phyloP scores from a whole-genome alignment of 805 yeast species.

The Zygosaccharomyces pseudorouxii region DNA sequence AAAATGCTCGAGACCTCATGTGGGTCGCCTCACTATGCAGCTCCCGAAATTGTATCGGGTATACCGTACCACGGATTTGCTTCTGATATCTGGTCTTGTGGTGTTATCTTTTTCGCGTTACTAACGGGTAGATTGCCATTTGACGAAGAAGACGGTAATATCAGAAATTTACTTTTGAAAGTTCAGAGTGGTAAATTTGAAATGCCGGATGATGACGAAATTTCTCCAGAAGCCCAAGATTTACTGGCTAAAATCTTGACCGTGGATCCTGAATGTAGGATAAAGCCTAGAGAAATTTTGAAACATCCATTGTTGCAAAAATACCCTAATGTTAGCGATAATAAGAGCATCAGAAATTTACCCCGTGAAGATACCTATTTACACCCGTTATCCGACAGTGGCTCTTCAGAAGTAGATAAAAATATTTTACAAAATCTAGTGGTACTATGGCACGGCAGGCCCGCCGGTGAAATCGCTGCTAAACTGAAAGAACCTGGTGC shows the following conservation, averaged over 20 bases:
- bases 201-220: constrained; percentile 71
- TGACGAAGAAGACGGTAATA: constrained; percentile 81
- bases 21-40: constrained; percentile 98
- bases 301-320: constrained; percentile 77
- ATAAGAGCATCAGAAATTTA: constrained; percentile 35
- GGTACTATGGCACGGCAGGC: constrained; percentile 77
- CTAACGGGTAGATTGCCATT: constrained; percentile 94
- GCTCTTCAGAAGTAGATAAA: constrained; percentile 50
- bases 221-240: constrained; percentile 83
- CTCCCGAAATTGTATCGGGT: constrained; percentile 97
- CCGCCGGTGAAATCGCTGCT: constrained; percentile 46
- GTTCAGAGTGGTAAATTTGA: constrained; percentile 86
- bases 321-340: constrained; percentile 45
- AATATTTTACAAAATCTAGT: constrained; percentile 73
- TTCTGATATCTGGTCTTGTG: constrained; percentile 97
- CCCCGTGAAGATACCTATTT: constrained; percentile 39
- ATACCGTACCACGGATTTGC: constrained; percentile 94
- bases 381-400: constrained; percentile 36
- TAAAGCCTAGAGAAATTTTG: constrained; percentile 69
- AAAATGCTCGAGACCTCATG: constrained; percentile 88
- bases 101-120: constrained; percentile 88
- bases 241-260: constrained; percentile 73
- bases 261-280: constrained; percentile 77
- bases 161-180: constrained; percentile 76
- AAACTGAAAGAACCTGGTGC: constrained; percentile 52